These are phyloP conservation scores for Colletotrichum euphorbiae DNA, from an alignment of 2,329 filamentous ascomycete genomes.

Conservation along the genomic window DNA sequence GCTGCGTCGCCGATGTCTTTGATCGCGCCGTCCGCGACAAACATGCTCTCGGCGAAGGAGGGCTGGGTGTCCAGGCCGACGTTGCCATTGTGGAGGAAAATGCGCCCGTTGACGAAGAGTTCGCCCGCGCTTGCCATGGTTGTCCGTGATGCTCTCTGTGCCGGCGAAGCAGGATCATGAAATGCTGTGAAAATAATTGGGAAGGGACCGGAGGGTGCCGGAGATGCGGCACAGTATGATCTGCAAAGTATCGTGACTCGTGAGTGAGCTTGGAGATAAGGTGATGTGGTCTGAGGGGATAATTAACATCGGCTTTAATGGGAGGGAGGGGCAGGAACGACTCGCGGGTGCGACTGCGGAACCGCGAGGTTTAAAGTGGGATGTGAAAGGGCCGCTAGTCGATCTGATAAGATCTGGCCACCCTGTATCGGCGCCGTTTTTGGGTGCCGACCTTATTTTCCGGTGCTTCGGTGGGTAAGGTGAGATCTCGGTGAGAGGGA, in stretches of 20 bases:
- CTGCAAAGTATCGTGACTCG: not conserved
- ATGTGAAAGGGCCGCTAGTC: not conserved
- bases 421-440: not conserved
- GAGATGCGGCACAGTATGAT: not conserved
- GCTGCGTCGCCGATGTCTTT: conserved; percentile 28
- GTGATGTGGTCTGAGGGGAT: conserved; percentile 15
- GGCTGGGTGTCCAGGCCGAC: conserved; percentile 35
- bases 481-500: not conserved
- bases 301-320: conserved; percentile 9
- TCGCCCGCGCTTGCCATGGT: conserved; percentile 2
- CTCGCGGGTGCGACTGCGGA: not conserved
- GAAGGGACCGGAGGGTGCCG: not conserved
- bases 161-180: not conserved
- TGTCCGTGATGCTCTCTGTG: not conserved
- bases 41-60: conserved; percentile 40
- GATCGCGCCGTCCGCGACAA: conserved; percentile 39
- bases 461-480: conserved; percentile 1
- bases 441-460: not conserved
- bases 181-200: not conserved
- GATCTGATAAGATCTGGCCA: conserved; percentile 36
- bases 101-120: conserved; percentile 41
- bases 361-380: conserved; percentile 36
- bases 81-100: conserved; percentile 34
- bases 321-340: not conserved
- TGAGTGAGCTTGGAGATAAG: not conserved